Evolutionary conservation across 2,329 filamentous ascomycete genomes (phyloP).

Genomic region (Xylaria sp.): DNA sequence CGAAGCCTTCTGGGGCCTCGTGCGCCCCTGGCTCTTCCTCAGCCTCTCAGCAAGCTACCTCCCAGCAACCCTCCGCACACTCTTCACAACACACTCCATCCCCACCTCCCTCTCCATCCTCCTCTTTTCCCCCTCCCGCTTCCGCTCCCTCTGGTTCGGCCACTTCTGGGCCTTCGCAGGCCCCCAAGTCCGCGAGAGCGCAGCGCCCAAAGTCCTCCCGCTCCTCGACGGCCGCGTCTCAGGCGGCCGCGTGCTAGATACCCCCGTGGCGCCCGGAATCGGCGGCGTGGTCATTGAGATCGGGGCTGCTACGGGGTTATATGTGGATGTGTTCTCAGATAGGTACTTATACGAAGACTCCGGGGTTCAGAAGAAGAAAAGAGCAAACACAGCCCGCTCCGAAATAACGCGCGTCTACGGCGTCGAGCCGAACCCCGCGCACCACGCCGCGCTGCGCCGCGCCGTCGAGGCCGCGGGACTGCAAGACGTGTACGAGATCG

Average conservation of each 20-base stretch:
- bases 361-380: not conserved
- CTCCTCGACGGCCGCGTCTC: conserved; percentile 63
- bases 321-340: conserved; percentile 64
- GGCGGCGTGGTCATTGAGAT: conserved; percentile 69
- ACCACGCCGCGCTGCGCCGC: conserved; percentile 60
- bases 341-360: conserved; percentile 13
- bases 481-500: conserved; percentile 67
- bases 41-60: conserved; percentile 60
- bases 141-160: conserved; percentile 67
- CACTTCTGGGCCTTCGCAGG: conserved; percentile 69
- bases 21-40: conserved; percentile 66
- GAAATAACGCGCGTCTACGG: conserved; percentile 65
- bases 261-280: conserved; percentile 54
- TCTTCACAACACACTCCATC: conserved; percentile 52
- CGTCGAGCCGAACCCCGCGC: conserved; percentile 70
- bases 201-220: conserved; percentile 60
- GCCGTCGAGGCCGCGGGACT: conserved; percentile 64
- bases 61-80: conserved; percentile 59
- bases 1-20: conserved; percentile 50
- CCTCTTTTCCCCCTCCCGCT: conserved; percentile 52
- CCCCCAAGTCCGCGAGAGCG: conserved; percentile 59
- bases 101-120: conserved; percentile 38
- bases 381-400: conserved; percentile 27
- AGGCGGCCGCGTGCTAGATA: conserved; percentile 52
- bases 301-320: conserved; percentile 70